These are phyloP conservation scores for Trichoderma atroviride DNA, from an alignment of 2,329 filamentous ascomycete genomes.

Conservation along the genomic window DNA sequence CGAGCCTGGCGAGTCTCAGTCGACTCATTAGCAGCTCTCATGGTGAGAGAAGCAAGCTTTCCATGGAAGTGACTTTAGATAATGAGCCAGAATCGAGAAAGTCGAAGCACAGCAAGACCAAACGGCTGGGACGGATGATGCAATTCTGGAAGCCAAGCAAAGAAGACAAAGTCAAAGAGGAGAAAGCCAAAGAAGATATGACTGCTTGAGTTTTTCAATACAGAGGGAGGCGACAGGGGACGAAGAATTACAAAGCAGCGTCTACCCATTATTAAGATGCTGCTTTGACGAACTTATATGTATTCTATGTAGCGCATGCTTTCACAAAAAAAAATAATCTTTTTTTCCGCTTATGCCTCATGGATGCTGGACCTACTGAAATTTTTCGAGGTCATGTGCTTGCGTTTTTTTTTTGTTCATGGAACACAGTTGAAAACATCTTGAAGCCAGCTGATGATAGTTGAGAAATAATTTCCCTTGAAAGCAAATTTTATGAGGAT, in stretches of 20 bases:
- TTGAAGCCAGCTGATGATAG: not conserved
- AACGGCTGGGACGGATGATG: slow-evolving; percentile 73
- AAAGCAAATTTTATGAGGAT: not conserved
- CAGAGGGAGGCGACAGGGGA: not conserved
- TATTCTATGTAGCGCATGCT: slow-evolving; percentile 43
- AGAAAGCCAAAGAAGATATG: slow-evolving; percentile 13
- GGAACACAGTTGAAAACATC: not conserved
- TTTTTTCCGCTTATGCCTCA: slow-evolving; percentile 13
- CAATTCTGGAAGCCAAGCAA: slow-evolving; percentile 75
- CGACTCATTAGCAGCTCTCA: slow-evolving; percentile 75
- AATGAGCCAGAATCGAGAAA: slow-evolving; percentile 57
- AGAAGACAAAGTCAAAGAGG: slow-evolving; percentile 33
- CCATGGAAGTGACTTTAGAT: slow-evolving; percentile 64
- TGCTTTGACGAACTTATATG: slow-evolving; percentile 43
- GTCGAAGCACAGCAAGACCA: slow-evolving; percentile 64
- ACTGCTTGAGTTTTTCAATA: slow-evolving; percentile 32
- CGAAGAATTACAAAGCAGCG: slow-evolving; percentile 21
- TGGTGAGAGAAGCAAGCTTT: slow-evolving; percentile 74
- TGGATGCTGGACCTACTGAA: slow-evolving; percentile 24
- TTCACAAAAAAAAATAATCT: slow-evolving; percentile 19
- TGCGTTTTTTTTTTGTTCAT: not conserved
- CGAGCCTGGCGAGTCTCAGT: slow-evolving; percentile 76
- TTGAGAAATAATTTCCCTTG: not conserved
- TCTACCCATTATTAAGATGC: slow-evolving; percentile 16
- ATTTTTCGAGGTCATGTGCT: slow-evolving; percentile 20